A percentile compares a stretch with the other conserved stretches of the same genome.
These are phyloP conservation scores for Colletotrichum liaoningense DNA, from an alignment of 2,329 filamentous ascomycete species.

Conservation along the genomic window DNA sequence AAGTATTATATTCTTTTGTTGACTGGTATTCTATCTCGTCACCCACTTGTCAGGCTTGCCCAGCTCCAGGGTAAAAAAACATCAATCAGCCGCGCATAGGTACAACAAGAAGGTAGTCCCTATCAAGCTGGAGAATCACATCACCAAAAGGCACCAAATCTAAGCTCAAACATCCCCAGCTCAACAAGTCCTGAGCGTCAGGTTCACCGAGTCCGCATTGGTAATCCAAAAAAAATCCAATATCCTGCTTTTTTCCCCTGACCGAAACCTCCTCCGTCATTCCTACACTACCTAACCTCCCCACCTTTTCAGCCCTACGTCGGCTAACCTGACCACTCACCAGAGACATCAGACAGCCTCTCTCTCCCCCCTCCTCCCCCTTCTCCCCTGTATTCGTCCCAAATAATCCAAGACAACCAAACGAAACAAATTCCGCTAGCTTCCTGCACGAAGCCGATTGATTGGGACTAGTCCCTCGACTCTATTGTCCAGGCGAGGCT, in stretches of 20 bases:
- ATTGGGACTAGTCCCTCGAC: slow-evolving; percentile 26
- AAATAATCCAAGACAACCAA: not conserved
- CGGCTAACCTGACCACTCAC: slow-evolving; percentile 14
- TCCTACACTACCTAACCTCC: not conserved
- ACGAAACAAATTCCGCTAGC: slow-evolving; percentile 18
- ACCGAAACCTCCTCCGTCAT: not conserved
- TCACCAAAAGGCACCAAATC: not conserved
- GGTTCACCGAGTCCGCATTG: not conserved
- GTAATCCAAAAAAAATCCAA: not conserved
- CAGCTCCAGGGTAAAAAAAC: too few species aligned
- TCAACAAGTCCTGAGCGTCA: too few species aligned
- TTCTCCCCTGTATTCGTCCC: too few species aligned
- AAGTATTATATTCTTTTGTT: too few species aligned
- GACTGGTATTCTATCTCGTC: too few species aligned
- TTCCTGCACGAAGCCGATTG: slow-evolving; percentile 13
- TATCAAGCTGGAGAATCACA: not conserved
- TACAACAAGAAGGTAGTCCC: not conserved
- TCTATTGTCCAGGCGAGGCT: slow-evolving; percentile 35
- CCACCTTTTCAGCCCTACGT: slow-evolving; percentile 26
- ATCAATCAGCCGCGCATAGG: not conserved
- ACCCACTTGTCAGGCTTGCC: too few species aligned
- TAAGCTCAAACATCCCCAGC: too few species aligned
- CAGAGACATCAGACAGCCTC: not conserved
- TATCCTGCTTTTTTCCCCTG: not conserved
- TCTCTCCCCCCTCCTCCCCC: not conserved